Percentiles rank a stretch among this genome's conserved stretches.
phyloP scores from a whole-genome alignment of 345 rosid species.

The Rhodamnia argentea region DNA sequence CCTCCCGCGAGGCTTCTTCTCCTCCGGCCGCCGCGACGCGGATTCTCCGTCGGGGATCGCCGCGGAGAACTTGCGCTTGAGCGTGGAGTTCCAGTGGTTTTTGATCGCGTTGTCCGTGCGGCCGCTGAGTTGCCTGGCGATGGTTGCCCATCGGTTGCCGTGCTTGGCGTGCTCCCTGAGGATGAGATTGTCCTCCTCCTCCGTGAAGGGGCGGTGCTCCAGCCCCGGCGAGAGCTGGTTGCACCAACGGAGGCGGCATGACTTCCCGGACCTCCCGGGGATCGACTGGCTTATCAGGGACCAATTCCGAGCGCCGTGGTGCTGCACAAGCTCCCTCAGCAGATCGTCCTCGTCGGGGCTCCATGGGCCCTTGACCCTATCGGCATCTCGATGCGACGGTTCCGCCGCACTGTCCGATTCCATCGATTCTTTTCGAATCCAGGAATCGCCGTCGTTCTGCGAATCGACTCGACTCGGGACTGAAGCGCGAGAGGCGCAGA shows the following conservation, averaged over 20 bases:
- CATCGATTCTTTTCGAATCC: neutral
- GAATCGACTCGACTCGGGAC: neutral
- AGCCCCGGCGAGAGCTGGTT: constrained; percentile 59
- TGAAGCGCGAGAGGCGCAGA: neutral
- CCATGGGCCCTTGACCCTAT: constrained; percentile 51
- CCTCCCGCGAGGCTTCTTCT: neutral
- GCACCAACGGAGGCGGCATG: constrained; percentile 62
- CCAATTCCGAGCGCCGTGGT: constrained; percentile 52
- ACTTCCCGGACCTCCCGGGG: constrained; percentile 54
- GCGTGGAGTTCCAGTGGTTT: constrained; percentile 61
- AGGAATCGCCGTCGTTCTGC: neutral
- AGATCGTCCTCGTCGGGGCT: constrained; percentile 46
- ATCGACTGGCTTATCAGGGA: constrained; percentile 35
- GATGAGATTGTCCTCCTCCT: constrained; percentile 47
- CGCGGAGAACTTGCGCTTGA: constrained; percentile 23
- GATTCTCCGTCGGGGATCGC: neutral
- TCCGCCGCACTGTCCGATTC: neutral
- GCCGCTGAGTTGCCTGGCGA: constrained; percentile 41
- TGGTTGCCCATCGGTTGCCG: constrained; percentile 60
- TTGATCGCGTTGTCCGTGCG: constrained; percentile 55
- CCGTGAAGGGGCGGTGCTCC: constrained; percentile 36
- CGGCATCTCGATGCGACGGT: neutral
- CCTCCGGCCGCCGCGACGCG: neutral
- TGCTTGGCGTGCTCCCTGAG: constrained; percentile 30
- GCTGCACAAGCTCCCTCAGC: constrained; percentile 28